Percentiles rank a stretch among this genome's conserved stretches.
Evolutionary conservation across 805 yeast genomes (phyloP).

Genomic region (Millerozyma acaciae): DNA sequence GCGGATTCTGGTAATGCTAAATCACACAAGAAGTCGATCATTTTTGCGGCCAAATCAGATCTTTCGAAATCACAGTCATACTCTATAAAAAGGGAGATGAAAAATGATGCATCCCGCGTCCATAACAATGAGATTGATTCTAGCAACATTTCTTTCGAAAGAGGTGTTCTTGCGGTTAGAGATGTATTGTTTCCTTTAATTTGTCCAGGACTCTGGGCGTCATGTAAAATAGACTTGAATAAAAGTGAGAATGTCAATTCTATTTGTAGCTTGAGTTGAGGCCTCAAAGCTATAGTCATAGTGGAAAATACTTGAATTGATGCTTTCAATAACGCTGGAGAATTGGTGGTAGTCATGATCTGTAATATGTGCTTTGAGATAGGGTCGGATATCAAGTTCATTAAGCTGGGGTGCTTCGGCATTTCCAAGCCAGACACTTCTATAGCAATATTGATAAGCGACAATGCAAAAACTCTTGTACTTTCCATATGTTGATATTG

Average conservation of each 20-base stretch:
- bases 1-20: slow-evolving; percentile 87
- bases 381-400: slow-evolving; percentile 69
- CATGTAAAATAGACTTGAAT: slow-evolving; percentile 53
- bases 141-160: slow-evolving; percentile 71
- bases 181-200: slow-evolving; percentile 11
- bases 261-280: slow-evolving; percentile 69
- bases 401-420: slow-evolving; percentile 56
- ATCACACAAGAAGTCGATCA: slow-evolving; percentile 68
- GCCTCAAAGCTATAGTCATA: slow-evolving; percentile 62
- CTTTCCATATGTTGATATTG: slow-evolving; percentile 83
- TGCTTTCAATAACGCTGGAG: slow-evolving; percentile 66
- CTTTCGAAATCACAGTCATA: slow-evolving; percentile 91
- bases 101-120: slow-evolving; percentile 76
- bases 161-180: slow-evolving; percentile 28
- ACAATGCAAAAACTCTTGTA: slow-evolving; percentile 77
- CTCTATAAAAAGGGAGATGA: slow-evolving; percentile 70
- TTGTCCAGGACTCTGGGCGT: slow-evolving; percentile 17
- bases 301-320: slow-evolving; percentile 75
- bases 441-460: slow-evolving; percentile 69
- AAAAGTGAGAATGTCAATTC: slow-evolving; percentile 67
- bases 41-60: slow-evolving; percentile 65
- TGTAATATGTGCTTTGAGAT: slow-evolving; percentile 83
- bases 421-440: slow-evolving; percentile 74
- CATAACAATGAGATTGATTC: slow-evolving; percentile 81
- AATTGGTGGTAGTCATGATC: slow-evolving; percentile 70